Conservation (phyloP, 2,329 filamentous ascomycete genomes). For the Cladosporium sp. region DNA sequence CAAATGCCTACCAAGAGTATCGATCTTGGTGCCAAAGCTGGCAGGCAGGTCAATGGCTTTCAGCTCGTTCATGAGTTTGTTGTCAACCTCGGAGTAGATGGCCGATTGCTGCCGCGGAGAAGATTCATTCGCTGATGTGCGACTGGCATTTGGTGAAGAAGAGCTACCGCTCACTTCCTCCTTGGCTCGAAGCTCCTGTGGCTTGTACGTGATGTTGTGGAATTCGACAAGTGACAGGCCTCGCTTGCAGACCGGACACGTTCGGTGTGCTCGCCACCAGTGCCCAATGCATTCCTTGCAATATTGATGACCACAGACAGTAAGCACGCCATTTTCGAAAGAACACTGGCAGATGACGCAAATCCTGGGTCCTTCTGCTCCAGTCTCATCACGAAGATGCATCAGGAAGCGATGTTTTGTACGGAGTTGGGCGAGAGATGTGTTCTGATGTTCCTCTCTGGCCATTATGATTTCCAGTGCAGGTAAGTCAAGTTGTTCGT, state of each 20-base stretch:
- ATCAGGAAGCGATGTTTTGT: slow-evolving; percentile 75
- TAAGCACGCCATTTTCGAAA: slow-evolving; percentile 79
- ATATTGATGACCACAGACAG: slow-evolving; percentile 87
- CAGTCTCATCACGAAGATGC: slow-evolving; percentile 63
- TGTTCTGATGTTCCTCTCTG: slow-evolving; percentile 56
- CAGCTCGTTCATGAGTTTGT: slow-evolving; percentile 73
- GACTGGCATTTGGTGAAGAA: slow-evolving; percentile 21
- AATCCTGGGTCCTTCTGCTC: slow-evolving; percentile 57
- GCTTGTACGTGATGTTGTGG: slow-evolving; percentile 82
- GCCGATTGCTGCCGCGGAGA: slow-evolving; percentile 22
- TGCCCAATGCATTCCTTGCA: slow-evolving; percentile 82
- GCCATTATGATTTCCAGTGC: slow-evolving; percentile 47
- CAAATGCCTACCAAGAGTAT: slow-evolving; percentile 72
- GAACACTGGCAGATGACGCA: slow-evolving; percentile 83
- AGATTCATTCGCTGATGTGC: neutral
- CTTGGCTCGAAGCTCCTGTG: slow-evolving; percentile 69
- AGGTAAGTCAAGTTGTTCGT: slow-evolving; percentile 57
- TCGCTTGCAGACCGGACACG: slow-evolving; percentile 83
- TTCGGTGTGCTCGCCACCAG: slow-evolving; percentile 75
- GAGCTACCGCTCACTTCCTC: slow-evolving; percentile 46
- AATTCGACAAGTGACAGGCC: slow-evolving; percentile 67
- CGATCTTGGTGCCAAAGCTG: slow-evolving; percentile 88
- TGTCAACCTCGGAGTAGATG: slow-evolving; percentile 79
- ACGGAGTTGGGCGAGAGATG: slow-evolving; percentile 63
- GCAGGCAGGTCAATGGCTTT: slow-evolving; percentile 70